These are phyloP conservation scores for Colletotrichum musae DNA, from an alignment of 2,329 filamentous ascomycete species.

Conservation along the genomic window DNA sequence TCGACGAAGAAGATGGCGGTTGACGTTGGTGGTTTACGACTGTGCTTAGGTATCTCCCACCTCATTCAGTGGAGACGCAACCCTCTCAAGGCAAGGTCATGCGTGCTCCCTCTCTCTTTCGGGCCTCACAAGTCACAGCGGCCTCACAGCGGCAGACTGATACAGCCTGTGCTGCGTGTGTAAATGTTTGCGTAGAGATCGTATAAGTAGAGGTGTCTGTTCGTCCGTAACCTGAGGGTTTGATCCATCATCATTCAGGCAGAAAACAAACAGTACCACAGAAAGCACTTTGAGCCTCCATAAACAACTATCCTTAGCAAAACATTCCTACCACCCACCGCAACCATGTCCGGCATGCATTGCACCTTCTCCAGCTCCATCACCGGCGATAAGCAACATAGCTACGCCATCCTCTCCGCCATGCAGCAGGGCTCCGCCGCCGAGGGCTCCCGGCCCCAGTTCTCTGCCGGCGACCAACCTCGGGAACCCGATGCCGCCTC, in stretches of 20 bases:
- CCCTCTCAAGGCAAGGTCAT: slow-evolving; percentile 1
- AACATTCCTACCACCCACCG: background rate
- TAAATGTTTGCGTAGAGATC: background rate
- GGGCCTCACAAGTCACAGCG: background rate
- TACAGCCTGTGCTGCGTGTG: background rate
- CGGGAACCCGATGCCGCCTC: slow-evolving; percentile 26
- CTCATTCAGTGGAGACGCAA: slow-evolving; percentile 1
- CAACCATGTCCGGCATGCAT: slow-evolving; percentile 37
- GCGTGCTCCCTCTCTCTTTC: background rate
- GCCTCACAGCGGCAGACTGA: no score
- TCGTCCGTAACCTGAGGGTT: slow-evolving; percentile 7
- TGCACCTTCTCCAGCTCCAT: slow-evolving; percentile 37
- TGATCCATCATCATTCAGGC: slow-evolving; percentile 3
- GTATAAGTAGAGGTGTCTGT: slow-evolving; percentile 31
- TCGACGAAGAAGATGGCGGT: slow-evolving; percentile 5
- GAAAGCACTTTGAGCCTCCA: background rate
- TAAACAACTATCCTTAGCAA: background rate
- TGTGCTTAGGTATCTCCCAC: background rate
- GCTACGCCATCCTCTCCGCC: slow-evolving; percentile 29
- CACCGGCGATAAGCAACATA: slow-evolving; percentile 35
- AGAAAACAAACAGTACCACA: background rate
- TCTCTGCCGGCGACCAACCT: slow-evolving; percentile 11
- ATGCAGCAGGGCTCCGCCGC: slow-evolving; percentile 26
- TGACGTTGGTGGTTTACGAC: slow-evolving; percentile 17
- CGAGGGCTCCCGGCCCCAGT: slow-evolving; percentile 16